These are phyloP conservation scores for Psilocybe subaeruginosa DNA, from an alignment of 768 basidiomycete genomes.

Conservation along the genomic window DNA sequence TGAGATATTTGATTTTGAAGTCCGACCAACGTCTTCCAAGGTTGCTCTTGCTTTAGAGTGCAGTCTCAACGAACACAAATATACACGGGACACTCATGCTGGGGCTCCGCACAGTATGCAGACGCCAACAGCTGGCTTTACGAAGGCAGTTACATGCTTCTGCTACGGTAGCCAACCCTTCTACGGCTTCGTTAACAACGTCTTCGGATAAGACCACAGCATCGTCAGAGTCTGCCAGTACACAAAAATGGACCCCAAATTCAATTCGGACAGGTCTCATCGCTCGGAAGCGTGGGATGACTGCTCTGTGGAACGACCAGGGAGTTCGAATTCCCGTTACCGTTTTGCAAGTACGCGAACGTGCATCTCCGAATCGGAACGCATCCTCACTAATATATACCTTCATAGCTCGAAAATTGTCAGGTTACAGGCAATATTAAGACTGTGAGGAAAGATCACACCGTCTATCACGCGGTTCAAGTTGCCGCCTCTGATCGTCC, in stretches of 20 bases:
- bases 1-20: conserved; percentile 23
- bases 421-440: conserved; percentile 84
- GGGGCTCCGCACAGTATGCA: conserved; percentile 50
- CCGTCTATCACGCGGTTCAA: conserved; percentile 91
- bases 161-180: conserved; percentile 29
- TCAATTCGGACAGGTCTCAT: conserved; percentile 91
- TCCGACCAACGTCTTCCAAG: conserved; percentile 23
- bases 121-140: conserved; percentile 35
- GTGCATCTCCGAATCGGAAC: neutral
- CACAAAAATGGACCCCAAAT: conserved; percentile 78
- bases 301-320: conserved; percentile 87
- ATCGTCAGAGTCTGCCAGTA: conserved; percentile 23
- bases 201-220: conserved; percentile 18
- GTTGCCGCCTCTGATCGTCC: conserved; percentile 83
- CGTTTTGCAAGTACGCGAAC: conserved; percentile 77
- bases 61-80: conserved; percentile 4
- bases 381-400: neutral
- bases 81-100: conserved; percentile 42
- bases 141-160: conserved; percentile 50
- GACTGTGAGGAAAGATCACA: conserved; percentile 63
- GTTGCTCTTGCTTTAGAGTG: conserved; percentile 3
- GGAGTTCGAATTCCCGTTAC: conserved; percentile 91
- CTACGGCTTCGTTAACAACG: conserved; percentile 29
- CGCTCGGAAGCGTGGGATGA: conserved; percentile 96
- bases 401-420: conserved; percentile 75